A percentile compares a stretch with the other conserved stretches of the same genome.
Evolutionary conservation across 352 stramenopile species (phyloP).

Genomic region (Phytophthora megakarya): DNA sequence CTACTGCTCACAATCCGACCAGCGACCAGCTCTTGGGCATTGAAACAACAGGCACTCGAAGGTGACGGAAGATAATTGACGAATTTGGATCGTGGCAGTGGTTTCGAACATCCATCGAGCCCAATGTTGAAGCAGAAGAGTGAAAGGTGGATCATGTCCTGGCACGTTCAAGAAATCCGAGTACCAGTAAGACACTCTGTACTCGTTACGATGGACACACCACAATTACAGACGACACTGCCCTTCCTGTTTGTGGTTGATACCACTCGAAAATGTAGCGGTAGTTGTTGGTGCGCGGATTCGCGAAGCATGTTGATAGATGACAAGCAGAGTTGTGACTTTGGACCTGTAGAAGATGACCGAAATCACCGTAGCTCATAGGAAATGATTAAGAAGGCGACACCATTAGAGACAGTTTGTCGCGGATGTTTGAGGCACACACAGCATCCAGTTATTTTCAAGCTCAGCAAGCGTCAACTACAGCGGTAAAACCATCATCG

Average conservation of each 20-base stretch:
- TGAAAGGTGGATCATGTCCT: constrained; percentile 36
- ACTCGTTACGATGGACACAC: constrained; percentile 45
- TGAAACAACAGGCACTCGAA: constrained; percentile 77
- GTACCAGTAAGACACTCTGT: constrained; percentile 59
- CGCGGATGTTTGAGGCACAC: no score
- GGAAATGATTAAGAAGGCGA: no score
- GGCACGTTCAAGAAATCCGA: constrained; percentile 67
- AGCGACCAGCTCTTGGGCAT: constrained; percentile 61
- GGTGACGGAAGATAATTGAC: constrained; percentile 55
- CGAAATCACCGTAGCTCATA: constrained; percentile 21
- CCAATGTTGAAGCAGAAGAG: constrained; percentile 35
- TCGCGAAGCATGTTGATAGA: constrained; percentile 42
- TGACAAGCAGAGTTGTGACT: constrained; percentile 12
- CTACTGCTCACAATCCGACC: constrained; percentile 46
- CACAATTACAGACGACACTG: constrained; percentile 55
- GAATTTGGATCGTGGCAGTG: neutral
- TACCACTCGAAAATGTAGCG: constrained; percentile 46
- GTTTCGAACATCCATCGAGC: constrained; percentile 38
- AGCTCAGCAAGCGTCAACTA: no score
- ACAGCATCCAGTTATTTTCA: no score
- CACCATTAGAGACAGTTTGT: neutral
- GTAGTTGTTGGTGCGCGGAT: constrained; percentile 40
- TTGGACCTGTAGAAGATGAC: constrained; percentile 1
- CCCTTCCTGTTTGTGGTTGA: constrained; percentile 38
- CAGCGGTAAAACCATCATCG: no score